Conservation (phyloP, 1,284 basidiomycete genomes). For the Porodaedalea pini region DNA sequence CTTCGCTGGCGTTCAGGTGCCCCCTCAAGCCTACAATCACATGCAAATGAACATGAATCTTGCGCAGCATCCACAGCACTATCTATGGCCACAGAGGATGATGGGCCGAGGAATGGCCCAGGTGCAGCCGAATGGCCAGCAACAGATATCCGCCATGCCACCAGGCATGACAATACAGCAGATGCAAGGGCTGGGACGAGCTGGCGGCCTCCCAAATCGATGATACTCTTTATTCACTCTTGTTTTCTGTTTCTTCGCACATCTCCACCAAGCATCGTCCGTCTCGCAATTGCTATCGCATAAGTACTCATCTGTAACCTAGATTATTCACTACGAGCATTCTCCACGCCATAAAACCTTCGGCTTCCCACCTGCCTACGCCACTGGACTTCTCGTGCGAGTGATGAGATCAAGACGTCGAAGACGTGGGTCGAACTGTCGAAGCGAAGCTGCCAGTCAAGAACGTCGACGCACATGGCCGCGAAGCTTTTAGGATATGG, state of each 20-base stretch:
- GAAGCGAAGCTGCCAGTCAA: conserved; percentile 2
- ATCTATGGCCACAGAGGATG: not conserved
- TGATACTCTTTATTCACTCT: not conserved
- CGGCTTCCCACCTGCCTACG: not conserved
- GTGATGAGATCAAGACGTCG: conserved; percentile 4
- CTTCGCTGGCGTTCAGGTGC: not conserved
- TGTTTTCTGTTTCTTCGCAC: not conserved
- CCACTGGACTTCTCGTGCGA: not conserved
- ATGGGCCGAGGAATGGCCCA: not conserved
- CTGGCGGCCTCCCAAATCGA: conserved; percentile 10
- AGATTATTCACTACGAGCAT: not conserved
- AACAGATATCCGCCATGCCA: conserved; percentile 6
- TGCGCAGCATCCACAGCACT: not conserved
- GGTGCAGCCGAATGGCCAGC: conserved; percentile 13
- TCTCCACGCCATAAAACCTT: not conserved
- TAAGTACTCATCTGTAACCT: conserved; percentile 7
- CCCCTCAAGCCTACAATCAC: conserved; percentile 7
- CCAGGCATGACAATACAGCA: conserved; percentile 10
- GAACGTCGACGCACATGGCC: conserved; percentile 10
- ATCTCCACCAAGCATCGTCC: not conserved
- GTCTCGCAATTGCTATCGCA: not conserved
- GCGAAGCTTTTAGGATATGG: conserved; percentile 15
- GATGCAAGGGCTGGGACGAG: conserved; percentile 14
- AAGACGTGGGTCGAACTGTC: conserved; percentile 5
- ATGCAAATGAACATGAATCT: conserved; percentile 5